Evolutionary conservation across 495 filamentous ascomycete species (phyloP).

Genomic region (Aspergillus carlsbadensis): DNA sequence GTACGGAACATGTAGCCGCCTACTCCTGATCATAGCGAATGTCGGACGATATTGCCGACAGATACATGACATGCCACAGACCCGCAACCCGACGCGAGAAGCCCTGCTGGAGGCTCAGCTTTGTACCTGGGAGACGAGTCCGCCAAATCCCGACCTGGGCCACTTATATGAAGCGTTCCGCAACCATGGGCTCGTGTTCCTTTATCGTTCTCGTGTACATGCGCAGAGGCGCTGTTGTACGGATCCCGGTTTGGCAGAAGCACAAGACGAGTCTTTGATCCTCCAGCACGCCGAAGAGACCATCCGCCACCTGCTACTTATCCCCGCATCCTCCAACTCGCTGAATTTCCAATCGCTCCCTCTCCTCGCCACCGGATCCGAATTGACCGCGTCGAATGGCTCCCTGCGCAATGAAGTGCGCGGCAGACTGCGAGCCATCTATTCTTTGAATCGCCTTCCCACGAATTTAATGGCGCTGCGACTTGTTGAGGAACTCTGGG

Average conservation of each 20-base stretch:
- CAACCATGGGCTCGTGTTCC: conserved; percentile 15
- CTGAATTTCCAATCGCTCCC: conserved; percentile 19
- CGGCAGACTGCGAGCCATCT: conserved; percentile 12
- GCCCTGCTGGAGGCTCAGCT: conserved; percentile 14
- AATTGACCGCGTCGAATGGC: conserved; percentile 10
- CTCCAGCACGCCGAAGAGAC: conserved; percentile 15
- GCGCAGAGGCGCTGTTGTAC: neutral
- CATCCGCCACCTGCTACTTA: conserved; percentile 13
- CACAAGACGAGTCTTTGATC: conserved; percentile 17
- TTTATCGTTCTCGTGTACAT: conserved; percentile 16
- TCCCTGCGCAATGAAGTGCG: conserved; percentile 11
- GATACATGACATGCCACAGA: conserved; percentile 6
- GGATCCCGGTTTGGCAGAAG: conserved; percentile 10
- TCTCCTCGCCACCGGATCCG: conserved; percentile 15
- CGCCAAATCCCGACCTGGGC: conserved; percentile 11
- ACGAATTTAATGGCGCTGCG: conserved; percentile 13
- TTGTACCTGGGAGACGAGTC: conserved; percentile 6
- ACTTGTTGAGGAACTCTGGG: conserved; percentile 17
- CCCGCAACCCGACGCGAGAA: conserved; percentile 11
- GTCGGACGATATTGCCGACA: conserved; percentile 18
- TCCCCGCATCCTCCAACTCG: conserved; percentile 8
- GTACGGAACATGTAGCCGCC: conserved; percentile 11
- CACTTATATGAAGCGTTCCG: conserved; percentile 18
- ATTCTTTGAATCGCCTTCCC: conserved; percentile 18
- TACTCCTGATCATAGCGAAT: conserved; percentile 15